phyloP scores from a whole-genome alignment of 2,329 filamentous ascomycete genomes.

The Cordyceps farinosa region DNA sequence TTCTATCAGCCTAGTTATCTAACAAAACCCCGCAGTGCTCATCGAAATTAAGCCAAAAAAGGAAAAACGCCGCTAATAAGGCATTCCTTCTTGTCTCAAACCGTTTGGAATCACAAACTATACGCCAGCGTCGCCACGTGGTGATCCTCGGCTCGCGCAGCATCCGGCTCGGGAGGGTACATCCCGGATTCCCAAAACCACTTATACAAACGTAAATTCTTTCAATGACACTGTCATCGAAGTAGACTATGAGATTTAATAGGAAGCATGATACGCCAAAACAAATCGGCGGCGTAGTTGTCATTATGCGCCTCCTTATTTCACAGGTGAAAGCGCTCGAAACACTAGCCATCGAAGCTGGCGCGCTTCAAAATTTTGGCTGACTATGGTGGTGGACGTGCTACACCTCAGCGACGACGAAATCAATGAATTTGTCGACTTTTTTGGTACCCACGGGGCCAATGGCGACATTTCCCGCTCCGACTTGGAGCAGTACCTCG shows the following conservation, averaged over 20 bases:
- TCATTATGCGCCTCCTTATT: background rate
- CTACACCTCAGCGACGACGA: constrained; percentile 44
- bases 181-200: background rate
- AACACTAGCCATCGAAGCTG: background rate
- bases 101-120: background rate
- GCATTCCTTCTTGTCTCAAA: background rate
- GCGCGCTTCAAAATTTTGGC: background rate
- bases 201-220: background rate
- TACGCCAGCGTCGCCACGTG: background rate
- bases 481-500: constrained; percentile 51
- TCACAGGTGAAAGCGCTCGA: background rate
- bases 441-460: constrained; percentile 46
- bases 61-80: too few relatives aligned
- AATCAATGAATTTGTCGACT: constrained; percentile 49
- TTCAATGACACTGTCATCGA: background rate
- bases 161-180: background rate
- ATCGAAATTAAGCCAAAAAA: too few relatives aligned
- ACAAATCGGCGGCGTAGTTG: background rate
- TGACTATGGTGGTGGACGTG: background rate
- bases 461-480: constrained; percentile 50
- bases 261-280: background rate
- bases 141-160: background rate
- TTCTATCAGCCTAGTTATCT: too few relatives aligned
- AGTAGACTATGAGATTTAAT: background rate
- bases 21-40: too few relatives aligned